These are phyloP conservation scores for Lichtheimia ornata DNA, from an alignment of 371 early-diverging fungal species.

Conservation along the genomic window DNA sequence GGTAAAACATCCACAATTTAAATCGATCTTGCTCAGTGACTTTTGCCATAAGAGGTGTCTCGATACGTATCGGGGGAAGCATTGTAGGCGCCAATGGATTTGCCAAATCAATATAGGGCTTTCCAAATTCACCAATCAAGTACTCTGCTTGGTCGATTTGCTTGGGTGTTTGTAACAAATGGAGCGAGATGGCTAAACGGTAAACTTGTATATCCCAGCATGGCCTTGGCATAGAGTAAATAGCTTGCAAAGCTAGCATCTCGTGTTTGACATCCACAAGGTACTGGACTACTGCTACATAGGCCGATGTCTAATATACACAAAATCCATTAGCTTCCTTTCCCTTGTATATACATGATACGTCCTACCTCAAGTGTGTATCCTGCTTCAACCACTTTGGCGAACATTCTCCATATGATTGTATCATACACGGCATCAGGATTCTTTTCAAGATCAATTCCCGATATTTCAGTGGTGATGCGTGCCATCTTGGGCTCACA, in stretches of 20 bases:
- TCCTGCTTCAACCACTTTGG: conserved; percentile 44
- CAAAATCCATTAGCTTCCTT: not conserved
- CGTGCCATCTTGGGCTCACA: conserved; percentile 28
- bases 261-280: conserved; percentile 24
- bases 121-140: conserved; percentile 37
- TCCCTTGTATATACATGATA: not conserved
- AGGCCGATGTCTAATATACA: conserved; percentile 22
- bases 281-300: conserved; percentile 24
- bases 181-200: conserved; percentile 34
- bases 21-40: conserved; percentile 35
- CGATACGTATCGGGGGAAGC: conserved; percentile 27
- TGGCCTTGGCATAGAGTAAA: conserved; percentile 35
- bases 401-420: conserved; percentile 38
- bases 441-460: not conserved
- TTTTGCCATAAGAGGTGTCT: conserved; percentile 34
- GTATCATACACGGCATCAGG: conserved; percentile 23
- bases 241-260: conserved; percentile 33
- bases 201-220: conserved; percentile 39
- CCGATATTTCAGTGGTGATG: conserved; percentile 27
- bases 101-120: conserved; percentile 32
- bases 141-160: conserved; percentile 38
- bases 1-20: conserved; percentile 39
- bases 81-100: conserved; percentile 36
- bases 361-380: conserved; percentile 37
- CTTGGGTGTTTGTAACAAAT: conserved; percentile 34